These are phyloP conservation scores for Dactylonectria macrodidyma DNA, from an alignment of 2,329 filamentous ascomycete genomes.

Conservation along the genomic window DNA sequence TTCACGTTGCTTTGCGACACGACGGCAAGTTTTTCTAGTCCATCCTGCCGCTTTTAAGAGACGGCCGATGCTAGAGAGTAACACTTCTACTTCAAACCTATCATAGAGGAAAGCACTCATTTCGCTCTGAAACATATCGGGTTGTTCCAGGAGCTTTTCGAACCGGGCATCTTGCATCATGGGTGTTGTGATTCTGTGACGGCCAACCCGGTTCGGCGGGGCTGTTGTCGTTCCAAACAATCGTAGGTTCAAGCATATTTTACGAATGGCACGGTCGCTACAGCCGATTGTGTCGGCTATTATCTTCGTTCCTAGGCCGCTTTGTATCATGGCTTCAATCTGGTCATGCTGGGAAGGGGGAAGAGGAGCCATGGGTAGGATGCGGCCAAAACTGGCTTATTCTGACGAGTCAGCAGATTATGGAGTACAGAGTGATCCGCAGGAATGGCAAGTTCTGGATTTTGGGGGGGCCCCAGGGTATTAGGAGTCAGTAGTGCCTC, in stretches of 20 bases:
- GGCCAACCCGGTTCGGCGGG: slow-evolving; percentile 24
- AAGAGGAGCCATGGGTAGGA: too few relatives aligned
- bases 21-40: too few relatives aligned
- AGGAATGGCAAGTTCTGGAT: too few relatives aligned
- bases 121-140: slow-evolving; percentile 25
- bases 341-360: too few relatives aligned
- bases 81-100: slow-evolving; percentile 17
- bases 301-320: slow-evolving; percentile 15
- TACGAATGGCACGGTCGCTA: slow-evolving; percentile 20
- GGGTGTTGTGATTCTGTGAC: slow-evolving; percentile 13
- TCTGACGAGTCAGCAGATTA: too few relatives aligned
- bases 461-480: too few relatives aligned
- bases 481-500: too few relatives aligned
- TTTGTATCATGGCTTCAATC: slow-evolving; percentile 26
- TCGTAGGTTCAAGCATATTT: slow-evolving; percentile 8
- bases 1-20: too few relatives aligned
- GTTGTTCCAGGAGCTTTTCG: slow-evolving; percentile 10
- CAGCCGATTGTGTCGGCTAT: slow-evolving; percentile 26
- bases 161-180: slow-evolving; percentile 21
- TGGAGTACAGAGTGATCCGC: too few relatives aligned
- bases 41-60: slow-evolving; percentile 28
- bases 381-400: too few relatives aligned
- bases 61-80: slow-evolving; percentile 41
- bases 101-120: slow-evolving; percentile 23
- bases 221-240: slow-evolving; percentile 27